Evolutionary conservation across 2,329 filamentous ascomycete species (phyloP), one percentile per base, ranked within the genome.

Genomic region (Fusarium sp.): DNA sequence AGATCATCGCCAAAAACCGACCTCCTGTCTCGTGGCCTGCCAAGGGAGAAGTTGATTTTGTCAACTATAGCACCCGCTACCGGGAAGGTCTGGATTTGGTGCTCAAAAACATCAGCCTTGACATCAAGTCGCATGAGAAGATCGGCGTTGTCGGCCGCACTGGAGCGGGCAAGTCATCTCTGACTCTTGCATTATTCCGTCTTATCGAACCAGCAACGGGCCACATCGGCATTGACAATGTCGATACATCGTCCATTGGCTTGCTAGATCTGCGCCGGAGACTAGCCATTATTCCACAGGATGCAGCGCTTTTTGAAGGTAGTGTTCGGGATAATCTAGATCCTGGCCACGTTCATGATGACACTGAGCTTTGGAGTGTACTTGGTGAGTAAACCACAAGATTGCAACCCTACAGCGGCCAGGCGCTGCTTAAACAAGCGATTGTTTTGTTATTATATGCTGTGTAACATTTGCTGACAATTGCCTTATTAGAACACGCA

Each of bases 121-220:
- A 94, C 78, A 97, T 99, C 84, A 97, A 97, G 83, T 91, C 95
- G 7, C 94, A 94, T 77, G 96, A 99, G 84, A 99, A 98, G 86
- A 96, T 99, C 79, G 96, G 96, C 65, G 94, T 99, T 13, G 96
- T 99, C 32, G 96, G 96, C 58, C 92, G 96, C 51, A 99, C 96
- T 1, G 96, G 96, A 57, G 96, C 96, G 32, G 96, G 96, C 77
- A 99, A 99, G 84, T 97, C 93, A 65, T 97, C 94, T 12, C 84
- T 99, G 67, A 98, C 96, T 1, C 85, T 99, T 67, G 91, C 96
- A 4, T 85, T 99, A 22, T 99, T 99, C 88, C 90, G 97, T 55
- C 94, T 99, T 72, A 98, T 99, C 68, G 97, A 99, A 82, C 89
- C 94, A 4, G 88, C 86, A 40, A 88, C 89, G 44, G 96, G 96